phyloP scores from a whole-genome alignment of 2,329 filamentous ascomycete genomes.

The Pyrenochaeta sp. region DNA sequence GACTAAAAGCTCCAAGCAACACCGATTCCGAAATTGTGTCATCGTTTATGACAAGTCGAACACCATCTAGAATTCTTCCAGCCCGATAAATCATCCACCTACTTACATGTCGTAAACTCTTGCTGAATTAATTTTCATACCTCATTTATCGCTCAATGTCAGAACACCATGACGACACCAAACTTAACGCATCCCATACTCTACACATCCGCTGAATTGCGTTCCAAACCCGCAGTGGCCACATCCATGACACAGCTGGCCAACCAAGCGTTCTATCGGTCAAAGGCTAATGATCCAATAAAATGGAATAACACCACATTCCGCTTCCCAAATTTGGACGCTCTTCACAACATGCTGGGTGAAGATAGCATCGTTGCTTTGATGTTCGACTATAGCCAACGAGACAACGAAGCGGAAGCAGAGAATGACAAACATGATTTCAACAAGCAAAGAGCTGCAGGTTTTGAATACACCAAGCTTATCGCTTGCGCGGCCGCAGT shows the following conservation, averaged over 20 bases:
- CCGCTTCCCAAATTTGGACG: slow-evolving; percentile 22
- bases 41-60: too few relatives aligned
- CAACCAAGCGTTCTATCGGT: slow-evolving; percentile 32
- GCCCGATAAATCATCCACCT: background rate
- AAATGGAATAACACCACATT: slow-evolving; percentile 23
- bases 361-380: slow-evolving; percentile 18
- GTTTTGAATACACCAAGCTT: slow-evolving; percentile 7
- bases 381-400: slow-evolving; percentile 19
- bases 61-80: too few relatives aligned
- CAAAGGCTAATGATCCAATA: slow-evolving; percentile 8
- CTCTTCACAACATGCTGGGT: slow-evolving; percentile 23
- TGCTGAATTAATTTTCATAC: background rate
- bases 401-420: background rate
- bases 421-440: background rate
- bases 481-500: slow-evolving; percentile 33
- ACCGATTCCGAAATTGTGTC: too few relatives aligned
- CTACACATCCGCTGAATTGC: slow-evolving; percentile 14
- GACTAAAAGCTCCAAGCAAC: too few relatives aligned
- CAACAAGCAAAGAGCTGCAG: background rate
- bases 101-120: background rate
- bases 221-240: slow-evolving; percentile 12
- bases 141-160: background rate
- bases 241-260: slow-evolving; percentile 20
- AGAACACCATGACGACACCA: slow-evolving; percentile 16
- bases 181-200: slow-evolving; percentile 18